Evolutionary conservation across 371 early-diverging fungal genomes (phyloP).

Genomic region (Actinomortierella wolfii): DNA sequence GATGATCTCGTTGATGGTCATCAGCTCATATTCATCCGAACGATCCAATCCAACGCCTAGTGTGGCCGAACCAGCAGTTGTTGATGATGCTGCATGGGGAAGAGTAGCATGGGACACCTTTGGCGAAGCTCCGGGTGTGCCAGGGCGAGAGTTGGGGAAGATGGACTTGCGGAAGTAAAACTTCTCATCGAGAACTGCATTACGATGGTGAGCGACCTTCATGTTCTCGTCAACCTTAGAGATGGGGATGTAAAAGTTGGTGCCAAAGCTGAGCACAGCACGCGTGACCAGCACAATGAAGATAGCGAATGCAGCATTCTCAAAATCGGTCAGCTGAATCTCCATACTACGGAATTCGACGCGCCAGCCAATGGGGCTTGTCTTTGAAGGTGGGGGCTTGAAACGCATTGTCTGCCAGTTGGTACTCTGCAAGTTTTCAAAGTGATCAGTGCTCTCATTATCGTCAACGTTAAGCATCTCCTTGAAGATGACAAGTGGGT

Average conservation of each 20-base stretch:
- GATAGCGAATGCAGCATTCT: conserved; percentile 96
- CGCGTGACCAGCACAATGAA: conserved; percentile 94
- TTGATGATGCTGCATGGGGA: conserved; percentile 6
- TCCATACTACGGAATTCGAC: conserved; percentile 99
- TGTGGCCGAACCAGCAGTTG: neutral
- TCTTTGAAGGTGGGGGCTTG: conserved; percentile 94
- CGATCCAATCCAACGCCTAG: conserved; percentile 22
- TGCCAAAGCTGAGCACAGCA: conserved; percentile 86
- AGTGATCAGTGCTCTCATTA: conserved; percentile 91
- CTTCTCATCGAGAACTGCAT: conserved; percentile 79
- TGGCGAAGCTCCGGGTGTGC: conserved; percentile 41
- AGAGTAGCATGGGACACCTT: conserved; percentile 20
- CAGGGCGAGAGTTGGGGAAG: conserved; percentile 54
- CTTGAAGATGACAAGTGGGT: conserved; percentile 95
- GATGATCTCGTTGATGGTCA: conserved; percentile 94
- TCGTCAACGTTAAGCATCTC: conserved; percentile 87
- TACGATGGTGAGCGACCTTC: conserved; percentile 85
- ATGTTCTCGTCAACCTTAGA: conserved; percentile 97
- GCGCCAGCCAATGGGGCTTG: conserved; percentile 94
- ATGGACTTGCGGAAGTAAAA: conserved; percentile 92
- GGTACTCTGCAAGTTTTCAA: conserved; percentile 98
- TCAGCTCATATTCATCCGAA: conserved; percentile 69
- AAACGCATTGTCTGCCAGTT: conserved; percentile 99
- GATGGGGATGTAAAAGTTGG: conserved; percentile 97
- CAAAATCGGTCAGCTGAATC: conserved; percentile 97